A percentile compares a stretch with the other conserved stretches of the same genome.
These are phyloP conservation scores for Wickerhamia fluorescens DNA, from an alignment of 805 yeast genomes.

Conservation along the genomic window DNA sequence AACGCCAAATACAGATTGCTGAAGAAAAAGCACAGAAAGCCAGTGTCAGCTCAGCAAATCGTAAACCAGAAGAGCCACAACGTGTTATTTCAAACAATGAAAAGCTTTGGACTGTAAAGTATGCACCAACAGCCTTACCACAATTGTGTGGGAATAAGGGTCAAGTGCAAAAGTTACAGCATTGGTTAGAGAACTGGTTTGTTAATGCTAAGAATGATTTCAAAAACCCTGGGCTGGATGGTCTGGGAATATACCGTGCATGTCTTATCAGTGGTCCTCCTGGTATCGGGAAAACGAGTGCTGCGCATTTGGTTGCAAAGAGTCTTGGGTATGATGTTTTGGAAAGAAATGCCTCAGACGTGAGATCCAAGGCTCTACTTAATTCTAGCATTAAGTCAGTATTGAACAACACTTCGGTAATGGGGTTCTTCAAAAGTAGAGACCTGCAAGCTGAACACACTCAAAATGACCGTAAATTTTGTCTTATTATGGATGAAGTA, in stretches of 20 bases:
- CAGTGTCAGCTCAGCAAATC: conserved; percentile 2
- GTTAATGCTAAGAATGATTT: conserved; percentile 47
- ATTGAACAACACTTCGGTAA: conserved; percentile 74
- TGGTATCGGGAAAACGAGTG: conserved; percentile 78
- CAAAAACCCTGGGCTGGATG: conserved; percentile 52
- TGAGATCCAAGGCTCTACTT: conserved; percentile 74
- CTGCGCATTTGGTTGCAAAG: conserved; percentile 70
- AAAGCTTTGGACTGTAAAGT: conserved; percentile 85
- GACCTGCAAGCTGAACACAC: conserved; percentile 16
- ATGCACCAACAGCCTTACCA: conserved; percentile 71
- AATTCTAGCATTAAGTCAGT: conserved; percentile 64
- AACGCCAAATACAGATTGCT: too few species aligned
- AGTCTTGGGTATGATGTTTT: conserved; percentile 64
- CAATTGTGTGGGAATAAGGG: conserved; percentile 93
- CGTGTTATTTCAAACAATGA: conserved; percentile 44
- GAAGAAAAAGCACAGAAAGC: conserved; percentile 1
- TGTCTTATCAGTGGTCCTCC: conserved; percentile 85
- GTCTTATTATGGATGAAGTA: conserved; percentile 95
- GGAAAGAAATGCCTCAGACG: conserved; percentile 84
- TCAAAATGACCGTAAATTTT: conserved; percentile 51
- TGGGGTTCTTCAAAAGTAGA: conserved; percentile 57
- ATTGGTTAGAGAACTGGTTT: conserved; percentile 80
- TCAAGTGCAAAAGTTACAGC: conserved; percentile 53
- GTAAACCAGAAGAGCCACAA: conserved; percentile 10
- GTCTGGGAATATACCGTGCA: conserved; percentile 68